Evolutionary conservation across 2,329 filamentous ascomycete genomes (phyloP), one percentile per base, ranked within the genome.

Genomic region (Scedosporium dehoogii): DNA sequence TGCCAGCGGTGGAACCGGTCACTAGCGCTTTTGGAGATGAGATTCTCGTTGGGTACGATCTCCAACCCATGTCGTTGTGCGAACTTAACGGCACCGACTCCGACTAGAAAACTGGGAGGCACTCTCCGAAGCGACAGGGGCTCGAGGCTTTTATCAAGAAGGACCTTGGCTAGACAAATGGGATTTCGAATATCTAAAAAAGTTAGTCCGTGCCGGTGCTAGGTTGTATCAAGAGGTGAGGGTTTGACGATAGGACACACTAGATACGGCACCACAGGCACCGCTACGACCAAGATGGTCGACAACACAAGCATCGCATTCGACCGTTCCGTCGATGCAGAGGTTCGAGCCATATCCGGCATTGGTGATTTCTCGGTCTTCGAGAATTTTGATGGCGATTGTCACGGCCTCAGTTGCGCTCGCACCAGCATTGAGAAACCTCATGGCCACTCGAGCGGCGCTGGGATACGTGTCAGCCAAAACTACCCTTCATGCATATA

Each of bases 281-380:
- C 94, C 94, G 72, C 93, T 97, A 66, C 92, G 86, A 51, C 96
- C 94, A 59, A 88, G 79, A 72, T 97, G 90, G 70, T 99, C 92
- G 48, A 99, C 89, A 61, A 99, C 84, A 0, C 91, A 92, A 62
- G 94, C 94, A 78, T 99, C 94, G 68, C 92, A 96, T 73, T 99
- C 94, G 12, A 97, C 94, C 1, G 86, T 84, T 1, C 94, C 94
- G 68, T 97, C 89, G 65, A 96, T 90, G 55, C 91, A 88, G 25
- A 99, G 79, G 69, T 99, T 99, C 75, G 94, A 99, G 57, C 96
- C 94, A 72, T 90, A 97, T 0, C 94, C 94, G 44, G 93, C 90
- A 73, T 99, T 99, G 42, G 96, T 99, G 67, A 99, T 96, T 69
- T 97, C 92, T 63, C 89, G 87, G 72, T 99, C 91, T 75, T 99